Evolutionary conservation across 306 rosid species (phyloP).

Genomic region (Arachis hypogaea): DNA sequence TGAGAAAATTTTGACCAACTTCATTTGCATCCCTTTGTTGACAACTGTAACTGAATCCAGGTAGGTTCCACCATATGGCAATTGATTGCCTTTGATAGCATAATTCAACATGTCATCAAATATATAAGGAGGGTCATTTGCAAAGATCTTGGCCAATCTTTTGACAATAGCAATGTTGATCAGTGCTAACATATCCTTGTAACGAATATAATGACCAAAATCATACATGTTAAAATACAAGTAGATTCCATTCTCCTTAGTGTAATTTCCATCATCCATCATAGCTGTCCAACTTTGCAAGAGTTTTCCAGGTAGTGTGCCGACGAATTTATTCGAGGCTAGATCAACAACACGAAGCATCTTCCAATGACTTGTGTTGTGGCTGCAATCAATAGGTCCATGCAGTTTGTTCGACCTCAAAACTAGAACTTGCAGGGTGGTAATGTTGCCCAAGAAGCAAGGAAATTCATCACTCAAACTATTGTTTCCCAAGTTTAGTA

Average conservation of each 20-base stretch:
- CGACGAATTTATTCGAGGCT: constrained; percentile 31
- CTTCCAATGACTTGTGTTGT: background rate
- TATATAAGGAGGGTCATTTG: background rate
- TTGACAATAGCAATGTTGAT: background rate
- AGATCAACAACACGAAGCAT: constrained; percentile 1
- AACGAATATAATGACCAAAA: background rate
- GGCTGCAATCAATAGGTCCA: constrained; percentile 15
- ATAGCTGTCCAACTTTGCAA: constrained; percentile 31
- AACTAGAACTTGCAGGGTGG: background rate
- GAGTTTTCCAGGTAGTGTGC: background rate
- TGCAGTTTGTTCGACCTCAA: background rate
- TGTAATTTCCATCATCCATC: background rate
- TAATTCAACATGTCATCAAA: background rate
- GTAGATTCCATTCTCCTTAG: background rate
- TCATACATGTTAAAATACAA: constrained; percentile 8
- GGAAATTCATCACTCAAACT: background rate
- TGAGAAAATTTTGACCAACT: background rate
- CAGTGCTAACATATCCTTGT: background rate
- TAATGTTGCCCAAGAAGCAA: background rate
- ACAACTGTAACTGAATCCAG: constrained; percentile 6
- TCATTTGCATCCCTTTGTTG: background rate
- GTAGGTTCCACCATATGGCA: constrained; percentile 25
- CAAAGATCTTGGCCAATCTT: background rate
- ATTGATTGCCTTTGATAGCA: background rate
- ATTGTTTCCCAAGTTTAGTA: background rate